Evolutionary conservation across 805 yeast genomes (phyloP).

Genomic region (Candida verbasci): DNA sequence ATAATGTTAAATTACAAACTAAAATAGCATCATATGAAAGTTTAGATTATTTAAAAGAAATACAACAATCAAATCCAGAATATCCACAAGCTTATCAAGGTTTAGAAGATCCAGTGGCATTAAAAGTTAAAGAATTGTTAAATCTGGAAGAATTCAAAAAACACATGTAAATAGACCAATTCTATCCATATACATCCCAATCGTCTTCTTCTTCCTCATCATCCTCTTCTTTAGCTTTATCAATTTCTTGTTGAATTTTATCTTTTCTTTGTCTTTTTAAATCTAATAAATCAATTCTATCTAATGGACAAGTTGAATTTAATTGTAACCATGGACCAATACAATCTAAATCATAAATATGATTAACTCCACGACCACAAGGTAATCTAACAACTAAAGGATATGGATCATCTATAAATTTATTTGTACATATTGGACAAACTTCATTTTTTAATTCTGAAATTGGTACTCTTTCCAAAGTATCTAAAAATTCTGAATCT

Average conservation of each 20-base stretch:
- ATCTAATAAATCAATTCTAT: conserved; percentile 66
- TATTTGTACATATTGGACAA: conserved; percentile 83
- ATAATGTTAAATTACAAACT: conserved; percentile 84
- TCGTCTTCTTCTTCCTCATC: conserved; percentile 53
- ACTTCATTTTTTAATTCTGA: conserved; percentile 35
- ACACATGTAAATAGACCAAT: conserved; percentile 36
- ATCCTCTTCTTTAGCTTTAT: conserved; percentile 36
- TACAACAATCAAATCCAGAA: conserved; percentile 26
- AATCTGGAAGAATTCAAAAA: conserved; percentile 66
- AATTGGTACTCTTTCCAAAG: conserved; percentile 61
- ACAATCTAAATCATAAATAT: conserved; percentile 84
- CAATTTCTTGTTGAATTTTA: conserved; percentile 30
- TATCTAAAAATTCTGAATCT: conserved; percentile 65
- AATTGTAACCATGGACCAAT: conserved; percentile 83
- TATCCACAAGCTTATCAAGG: conserved; percentile 32
- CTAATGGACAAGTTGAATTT: conserved; percentile 78
- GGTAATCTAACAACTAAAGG: conserved; percentile 77
- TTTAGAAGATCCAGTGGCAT: conserved; percentile 47
- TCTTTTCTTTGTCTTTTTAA: conserved; percentile 23
- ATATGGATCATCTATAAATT: conserved; percentile 64
- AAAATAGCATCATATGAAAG: conserved; percentile 41
- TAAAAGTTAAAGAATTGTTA: conserved; percentile 67
- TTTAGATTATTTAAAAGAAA: conserved; percentile 21
- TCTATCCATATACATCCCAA: conserved; percentile 74
- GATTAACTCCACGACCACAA: conserved; percentile 49